Conservation (phyloP, 371 early-diverging fungal genomes). For the Nematocida homosporus region DNA sequence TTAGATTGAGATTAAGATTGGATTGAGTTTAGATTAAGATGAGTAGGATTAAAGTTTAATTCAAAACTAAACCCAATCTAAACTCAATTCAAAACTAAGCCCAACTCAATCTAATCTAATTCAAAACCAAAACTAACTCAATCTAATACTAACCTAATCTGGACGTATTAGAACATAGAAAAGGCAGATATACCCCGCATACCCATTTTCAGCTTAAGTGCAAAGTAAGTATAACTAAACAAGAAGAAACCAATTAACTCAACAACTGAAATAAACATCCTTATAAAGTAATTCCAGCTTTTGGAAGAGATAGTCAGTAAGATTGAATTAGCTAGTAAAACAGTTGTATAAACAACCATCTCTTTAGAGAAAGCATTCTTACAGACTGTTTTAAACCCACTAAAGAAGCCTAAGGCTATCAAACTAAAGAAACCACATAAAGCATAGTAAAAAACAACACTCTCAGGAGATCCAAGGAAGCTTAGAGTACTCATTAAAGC, state of each 20-base stretch:
- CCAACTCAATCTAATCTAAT: not conserved
- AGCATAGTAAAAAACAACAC: slow-evolving; percentile 4
- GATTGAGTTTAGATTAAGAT: not conserved
- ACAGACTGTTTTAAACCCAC: slow-evolving; percentile 48
- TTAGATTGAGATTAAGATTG: not conserved
- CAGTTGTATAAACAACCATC: slow-evolving; percentile 15
- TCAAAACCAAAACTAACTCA: no score
- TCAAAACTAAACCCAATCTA: no score
- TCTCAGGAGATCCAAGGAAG: slow-evolving; percentile 2
- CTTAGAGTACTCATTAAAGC: slow-evolving; percentile 12
- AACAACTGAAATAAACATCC: not conserved
- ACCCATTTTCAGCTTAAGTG: slow-evolving; percentile 8
- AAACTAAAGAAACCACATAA: slow-evolving; percentile 24
- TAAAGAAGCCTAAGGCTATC: slow-evolving; percentile 24
- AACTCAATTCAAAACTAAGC: no score
- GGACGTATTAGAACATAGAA: slow-evolving; percentile 2
- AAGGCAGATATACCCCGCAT: slow-evolving; percentile 2
- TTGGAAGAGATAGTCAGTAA: not conserved
- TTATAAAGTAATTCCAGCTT: slow-evolving; percentile 4
- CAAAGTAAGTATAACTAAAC: slow-evolving; percentile 4
- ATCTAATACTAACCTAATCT: no score
- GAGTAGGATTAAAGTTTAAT: not conserved
- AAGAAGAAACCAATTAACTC: not conserved
- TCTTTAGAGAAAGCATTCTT: slow-evolving; percentile 19
- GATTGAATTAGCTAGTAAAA: not conserved